These are phyloP conservation scores for Cryptococcus sp. DNA, from an alignment of 1,284 basidiomycete genomes.

Conservation along the genomic window DNA sequence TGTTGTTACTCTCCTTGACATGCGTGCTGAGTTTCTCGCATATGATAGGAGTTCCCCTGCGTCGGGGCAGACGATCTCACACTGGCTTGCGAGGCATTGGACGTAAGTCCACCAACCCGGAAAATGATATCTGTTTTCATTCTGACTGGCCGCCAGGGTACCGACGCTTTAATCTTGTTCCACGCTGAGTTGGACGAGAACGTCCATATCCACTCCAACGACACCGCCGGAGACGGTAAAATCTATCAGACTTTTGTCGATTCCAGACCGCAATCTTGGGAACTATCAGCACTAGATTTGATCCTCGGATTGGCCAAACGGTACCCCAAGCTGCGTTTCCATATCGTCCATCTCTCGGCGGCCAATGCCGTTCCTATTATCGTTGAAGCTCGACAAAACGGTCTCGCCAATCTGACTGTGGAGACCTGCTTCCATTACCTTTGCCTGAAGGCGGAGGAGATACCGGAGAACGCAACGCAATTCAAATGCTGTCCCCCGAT, in stretches of 20 bases:
- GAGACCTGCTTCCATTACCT: slow-evolving; percentile 97
- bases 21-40: neutral
- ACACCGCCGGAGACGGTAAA: slow-evolving; percentile 8
- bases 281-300: slow-evolving; percentile 72
- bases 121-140: slow-evolving; percentile 1
- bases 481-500: slow-evolving; percentile 94
- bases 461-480: slow-evolving; percentile 59
- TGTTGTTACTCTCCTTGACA: neutral
- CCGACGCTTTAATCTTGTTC: slow-evolving; percentile 73
- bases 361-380: slow-evolving; percentile 75
- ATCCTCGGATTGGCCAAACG: slow-evolving; percentile 65
- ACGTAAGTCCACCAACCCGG: slow-evolving; percentile 57
- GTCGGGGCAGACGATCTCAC: slow-evolving; percentile 71
- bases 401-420: slow-evolving; percentile 65
- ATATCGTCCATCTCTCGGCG: slow-evolving; percentile 91
- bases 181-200: slow-evolving; percentile 76
- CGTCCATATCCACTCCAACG: slow-evolving; percentile 14
- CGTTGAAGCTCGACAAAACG: slow-evolving; percentile 63
- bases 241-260: slow-evolving; percentile 76
- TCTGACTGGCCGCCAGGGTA: slow-evolving; percentile 56
- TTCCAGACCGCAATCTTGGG: slow-evolving; percentile 76
- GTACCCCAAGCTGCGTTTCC: slow-evolving; percentile 73
- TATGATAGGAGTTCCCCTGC: slow-evolving; percentile 78
- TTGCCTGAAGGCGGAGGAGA: slow-evolving; percentile 54
- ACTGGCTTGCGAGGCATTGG: slow-evolving; percentile 69